Base-by-base conservation (phyloP, 169 alveolate species). In the Plasmodium vivax region DNA sequence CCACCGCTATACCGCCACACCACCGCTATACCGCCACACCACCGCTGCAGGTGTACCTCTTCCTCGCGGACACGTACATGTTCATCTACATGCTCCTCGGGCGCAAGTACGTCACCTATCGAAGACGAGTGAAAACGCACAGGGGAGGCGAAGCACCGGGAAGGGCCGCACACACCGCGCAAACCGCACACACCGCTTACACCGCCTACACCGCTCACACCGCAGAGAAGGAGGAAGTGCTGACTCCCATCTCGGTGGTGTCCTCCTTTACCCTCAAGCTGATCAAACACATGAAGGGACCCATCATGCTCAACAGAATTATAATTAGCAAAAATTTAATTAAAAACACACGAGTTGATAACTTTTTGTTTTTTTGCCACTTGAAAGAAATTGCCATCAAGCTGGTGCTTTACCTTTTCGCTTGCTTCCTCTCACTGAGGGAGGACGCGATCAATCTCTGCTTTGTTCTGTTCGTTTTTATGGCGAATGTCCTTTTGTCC, bases 81-180 rank as follows among this genome's bases (percentile, higher is more conserved):
- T 75, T 87, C 34, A 87, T 87, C 34, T 87, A 87, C 45, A 87
- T 87, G 93, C 71, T 87, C 12, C 87, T 87, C 30, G 93, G 93
- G 3, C 43, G 93, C 9, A 79, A 79, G 47, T 87, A 87, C 43
- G 77, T 77, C 27, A 87, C 93, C 23, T 77, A 87, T n/a, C 41
- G 82, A 54, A 77, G 71, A 32, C 54, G 75, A 36, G 32, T 16
- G 36, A 58, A 87, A 7, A 56, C 27, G 47, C 45, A 47, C 23
- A 30, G 56, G 38, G 19, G 38, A 14, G 75, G 54, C 32, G 68
- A 85, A 32, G 27, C 27, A 7, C 2, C 16, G 9, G 38, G 43
- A 47, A n/a, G 12, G 10, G 51, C 12, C 4, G n/a, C n/a, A 47
- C 27, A 51, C 7, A 12, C 0, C 62, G 8, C 62, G 19, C 30